Evolutionary conservation across 2,329 filamentous ascomycete species (phyloP).

Genomic region (Dactylellina drechsleri): DNA sequence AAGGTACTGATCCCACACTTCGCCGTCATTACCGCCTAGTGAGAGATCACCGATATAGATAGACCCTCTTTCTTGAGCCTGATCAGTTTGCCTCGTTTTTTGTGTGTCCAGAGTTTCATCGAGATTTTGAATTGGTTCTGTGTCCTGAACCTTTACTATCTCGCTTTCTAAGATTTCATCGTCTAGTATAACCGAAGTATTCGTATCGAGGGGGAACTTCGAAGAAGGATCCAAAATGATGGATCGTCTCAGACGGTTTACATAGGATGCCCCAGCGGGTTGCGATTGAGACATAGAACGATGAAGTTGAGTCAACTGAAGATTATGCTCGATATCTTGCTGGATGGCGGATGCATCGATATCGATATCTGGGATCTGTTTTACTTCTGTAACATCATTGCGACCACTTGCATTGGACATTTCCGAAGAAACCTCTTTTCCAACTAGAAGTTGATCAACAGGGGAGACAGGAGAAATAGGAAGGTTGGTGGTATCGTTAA

Average conservation of each 20-base stretch:
- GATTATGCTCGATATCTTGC: conserved; percentile 14
- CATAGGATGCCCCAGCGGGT: conserved; percentile 9
- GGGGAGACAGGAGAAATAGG: neutral
- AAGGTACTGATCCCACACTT: neutral
- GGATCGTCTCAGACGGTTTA: conserved; percentile 1
- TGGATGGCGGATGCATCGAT: conserved; percentile 1
- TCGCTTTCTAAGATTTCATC: neutral
- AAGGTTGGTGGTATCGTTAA: neutral
- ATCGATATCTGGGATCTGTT: neutral
- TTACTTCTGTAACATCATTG: neutral
- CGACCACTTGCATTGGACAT: neutral
- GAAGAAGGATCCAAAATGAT: neutral
- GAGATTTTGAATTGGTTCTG: too few relatives aligned
- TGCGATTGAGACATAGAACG: neutral
- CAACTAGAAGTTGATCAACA: neutral
- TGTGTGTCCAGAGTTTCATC: too few relatives aligned
- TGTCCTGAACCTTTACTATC: too few relatives aligned
- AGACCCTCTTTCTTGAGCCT: neutral
- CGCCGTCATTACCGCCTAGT: neutral
- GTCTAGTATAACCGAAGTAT: neutral
- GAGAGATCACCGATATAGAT: neutral
- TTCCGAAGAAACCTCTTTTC: neutral
- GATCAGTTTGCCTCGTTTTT: too few relatives aligned
- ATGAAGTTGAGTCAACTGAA: neutral
- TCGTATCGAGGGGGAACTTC: neutral